Evolutionary conservation across 345 rosid species (phyloP).

Genomic region (Salix suchowensis): DNA sequence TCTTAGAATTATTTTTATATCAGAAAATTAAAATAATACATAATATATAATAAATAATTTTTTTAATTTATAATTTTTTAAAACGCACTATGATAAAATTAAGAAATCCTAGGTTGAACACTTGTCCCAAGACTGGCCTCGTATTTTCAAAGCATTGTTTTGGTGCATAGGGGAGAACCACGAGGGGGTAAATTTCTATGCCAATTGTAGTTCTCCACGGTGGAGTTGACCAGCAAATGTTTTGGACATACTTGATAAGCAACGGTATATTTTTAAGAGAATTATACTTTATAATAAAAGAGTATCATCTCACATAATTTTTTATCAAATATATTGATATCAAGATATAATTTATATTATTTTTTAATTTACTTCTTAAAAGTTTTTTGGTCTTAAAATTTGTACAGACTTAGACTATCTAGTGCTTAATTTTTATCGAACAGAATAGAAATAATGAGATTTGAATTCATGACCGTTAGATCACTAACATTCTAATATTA

Average conservation of each 20-base stretch:
- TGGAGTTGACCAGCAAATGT: constrained; percentile 13
- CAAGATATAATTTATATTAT: too few relatives aligned
- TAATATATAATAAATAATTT: not conserved
- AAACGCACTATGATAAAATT: not conserved
- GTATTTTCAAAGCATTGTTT: not conserved
- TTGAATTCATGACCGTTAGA: rapidly evolving
- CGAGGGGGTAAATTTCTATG: constrained; percentile 7
- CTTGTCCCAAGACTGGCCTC: constrained; percentile 4
- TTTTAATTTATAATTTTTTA: too few relatives aligned
- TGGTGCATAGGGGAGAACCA: not conserved
- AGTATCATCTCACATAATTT: too few relatives aligned
- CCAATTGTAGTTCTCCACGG: not conserved
- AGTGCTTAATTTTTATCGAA: too few relatives aligned
- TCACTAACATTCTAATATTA: too few relatives aligned
- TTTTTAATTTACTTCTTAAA: too few relatives aligned
- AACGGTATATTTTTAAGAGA: not conserved
- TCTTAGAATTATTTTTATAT: too few relatives aligned
- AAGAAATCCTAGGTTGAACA: constrained; percentile 1
- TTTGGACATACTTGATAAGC: constrained; percentile 2
- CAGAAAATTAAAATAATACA: too few relatives aligned
- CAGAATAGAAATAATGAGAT: rapidly evolving
- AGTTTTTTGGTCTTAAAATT: too few relatives aligned
- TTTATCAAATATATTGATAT: too few relatives aligned
- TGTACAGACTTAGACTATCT: too few relatives aligned
- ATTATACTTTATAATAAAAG: too few relatives aligned